Base-by-base conservation (phyloP, 352 stramenopile species). In the Pilasporangium apinafurcum region DNA sequence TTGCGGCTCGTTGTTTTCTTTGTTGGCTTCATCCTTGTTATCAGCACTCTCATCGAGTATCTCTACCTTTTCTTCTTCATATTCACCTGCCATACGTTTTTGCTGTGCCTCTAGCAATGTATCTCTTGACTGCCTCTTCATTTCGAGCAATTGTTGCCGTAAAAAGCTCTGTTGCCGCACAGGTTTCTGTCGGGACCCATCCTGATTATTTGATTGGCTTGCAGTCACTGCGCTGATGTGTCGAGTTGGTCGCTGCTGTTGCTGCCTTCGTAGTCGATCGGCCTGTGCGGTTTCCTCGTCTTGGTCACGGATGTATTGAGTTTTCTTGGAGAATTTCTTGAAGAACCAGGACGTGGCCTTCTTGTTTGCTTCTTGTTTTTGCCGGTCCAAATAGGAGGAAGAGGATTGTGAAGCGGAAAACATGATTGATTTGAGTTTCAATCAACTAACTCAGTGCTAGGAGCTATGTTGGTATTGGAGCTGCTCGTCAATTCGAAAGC, bases 61-160 rank as follows among this genome's bases (percentile, higher is more conserved):
- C 40, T 53, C 20, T 18, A 48, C 44, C 3, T 61, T 44, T 9
- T 68, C 59, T 18, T 68, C 52, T 12, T 62, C 40, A 8, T 62
- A 8, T 31, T 79, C 38, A 29, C 69, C 69, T 27, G 72, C 60
- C 52, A 83, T 83, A 14, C 61, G 48, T 53, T 79, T 68, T 44
- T 74, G 59, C 30, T 60, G 59, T 8, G 37, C 40, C 9, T 54
- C 47, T 28, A 66, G 46, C 27, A 88, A 38, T 34, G 68, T 60
- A 34, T 85, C 76, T 7, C 70, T 68, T 24, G 72, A 86, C 37
- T 84, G 65, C 24, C 68, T 60, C 66, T 88, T 88, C 76, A 88
- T 88, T 56, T 88, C 76, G 28, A 82, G 53, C 14, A 88, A 56
- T 46, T 88, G 72, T 34, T 72, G 63, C 10, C 73, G 67, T 34